Evolutionary conservation across 2,329 filamentous ascomycete genomes (phyloP).

Genomic region (Didymella lethalis): DNA sequence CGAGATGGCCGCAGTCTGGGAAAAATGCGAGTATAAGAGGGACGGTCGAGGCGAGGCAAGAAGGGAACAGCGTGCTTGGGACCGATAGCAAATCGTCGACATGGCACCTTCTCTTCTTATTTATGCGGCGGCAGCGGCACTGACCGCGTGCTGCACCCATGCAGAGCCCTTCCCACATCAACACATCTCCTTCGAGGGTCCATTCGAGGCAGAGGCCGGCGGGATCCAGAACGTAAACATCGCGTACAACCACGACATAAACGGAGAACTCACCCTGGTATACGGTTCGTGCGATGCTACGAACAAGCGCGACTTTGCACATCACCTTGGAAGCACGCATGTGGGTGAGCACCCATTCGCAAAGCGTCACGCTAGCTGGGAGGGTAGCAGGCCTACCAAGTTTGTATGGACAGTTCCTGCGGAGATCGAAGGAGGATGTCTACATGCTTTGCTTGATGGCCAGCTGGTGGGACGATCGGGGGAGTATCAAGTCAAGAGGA

Average conservation of each 20-base stretch:
- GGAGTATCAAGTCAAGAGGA: constrained; percentile 28
- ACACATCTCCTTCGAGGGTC: constrained; percentile 5
- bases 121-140: neutral
- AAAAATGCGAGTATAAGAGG: constrained; percentile 1
- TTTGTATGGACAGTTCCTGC: constrained; percentile 55
- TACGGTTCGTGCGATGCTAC: constrained; percentile 30
- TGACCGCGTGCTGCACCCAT: neutral
- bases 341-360: constrained; percentile 33
- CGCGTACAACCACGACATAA: constrained; percentile 24
- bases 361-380: constrained; percentile 29
- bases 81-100: neutral
- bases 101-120: constrained; percentile 6
- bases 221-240: constrained; percentile 31
- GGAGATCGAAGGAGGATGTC: constrained; percentile 47
- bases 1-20: neutral
- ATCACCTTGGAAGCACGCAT: constrained; percentile 31
- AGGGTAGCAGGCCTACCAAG: constrained; percentile 23
- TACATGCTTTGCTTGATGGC: constrained; percentile 51
- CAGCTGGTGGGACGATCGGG: constrained; percentile 48
- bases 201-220: constrained; percentile 8
- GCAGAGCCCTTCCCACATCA: constrained; percentile 4
- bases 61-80: too few relatives aligned
- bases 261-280: constrained; percentile 34
- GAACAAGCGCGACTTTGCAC: constrained; percentile 12
- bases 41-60: neutral